Conservation (phyloP, 2,329 filamentous ascomycete genomes). For the Penicillium paneum region DNA sequence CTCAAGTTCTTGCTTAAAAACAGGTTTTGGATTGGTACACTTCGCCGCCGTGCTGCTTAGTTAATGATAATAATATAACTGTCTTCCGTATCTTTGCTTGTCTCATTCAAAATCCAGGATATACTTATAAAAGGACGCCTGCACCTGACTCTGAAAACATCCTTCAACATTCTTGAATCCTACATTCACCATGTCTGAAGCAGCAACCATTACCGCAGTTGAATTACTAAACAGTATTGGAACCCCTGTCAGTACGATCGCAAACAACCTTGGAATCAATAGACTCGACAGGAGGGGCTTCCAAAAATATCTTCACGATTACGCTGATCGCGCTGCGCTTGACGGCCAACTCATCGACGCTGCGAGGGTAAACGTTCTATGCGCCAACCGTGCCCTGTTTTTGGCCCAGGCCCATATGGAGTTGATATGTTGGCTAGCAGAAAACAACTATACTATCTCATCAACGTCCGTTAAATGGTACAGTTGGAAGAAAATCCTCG, state of each 20-base stretch:
- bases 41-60: not conserved
- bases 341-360: slow-evolving; percentile 16
- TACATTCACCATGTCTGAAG: not conserved
- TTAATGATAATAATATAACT: not conserved
- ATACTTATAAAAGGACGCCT: not conserved
- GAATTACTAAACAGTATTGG: not conserved
- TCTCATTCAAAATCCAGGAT: not conserved
- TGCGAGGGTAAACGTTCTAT: slow-evolving; percentile 3
- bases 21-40: not conserved
- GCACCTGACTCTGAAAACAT: not conserved
- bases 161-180: not conserved
- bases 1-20: not conserved
- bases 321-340: slow-evolving; percentile 15
- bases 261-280: slow-evolving; percentile 9
- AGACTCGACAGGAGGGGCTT: slow-evolving; percentile 14
- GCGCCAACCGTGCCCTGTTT: slow-evolving; percentile 11
- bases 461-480: slow-evolving; percentile 15
- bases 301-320: slow-evolving; percentile 13
- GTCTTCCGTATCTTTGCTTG: not conserved
- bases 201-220: not conserved
- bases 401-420: slow-evolving; percentile 15
- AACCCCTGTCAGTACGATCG: slow-evolving; percentile 1
- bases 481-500: slow-evolving; percentile 5
- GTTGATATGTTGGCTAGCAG: slow-evolving; percentile 8
- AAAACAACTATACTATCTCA: slow-evolving; percentile 10